Evolutionary conservation across 768 basidiomycete genomes (phyloP).

Genomic region (Strobilomyces echinocephalus): DNA sequence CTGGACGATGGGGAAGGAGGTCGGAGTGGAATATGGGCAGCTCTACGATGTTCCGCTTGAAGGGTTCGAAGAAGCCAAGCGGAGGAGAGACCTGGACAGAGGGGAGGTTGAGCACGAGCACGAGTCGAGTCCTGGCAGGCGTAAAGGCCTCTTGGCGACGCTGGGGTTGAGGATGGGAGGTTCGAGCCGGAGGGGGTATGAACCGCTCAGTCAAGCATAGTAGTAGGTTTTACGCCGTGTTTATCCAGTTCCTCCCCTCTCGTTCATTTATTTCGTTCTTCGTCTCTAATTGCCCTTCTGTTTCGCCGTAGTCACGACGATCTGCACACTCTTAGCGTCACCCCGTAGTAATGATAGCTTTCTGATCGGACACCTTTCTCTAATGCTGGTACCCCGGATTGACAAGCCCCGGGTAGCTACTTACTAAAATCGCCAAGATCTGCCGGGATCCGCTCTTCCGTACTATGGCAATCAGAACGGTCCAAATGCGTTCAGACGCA

Average conservation of each 20-base stretch:
- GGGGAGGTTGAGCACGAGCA: slow-evolving; percentile 40
- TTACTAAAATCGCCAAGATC: too few species aligned
- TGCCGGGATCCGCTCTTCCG: neutral
- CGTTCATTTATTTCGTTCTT: neutral
- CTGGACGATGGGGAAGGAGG: slow-evolving; percentile 80
- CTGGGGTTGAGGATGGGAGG: slow-evolving; percentile 35
- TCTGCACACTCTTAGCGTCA: neutral
- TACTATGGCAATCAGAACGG: neutral
- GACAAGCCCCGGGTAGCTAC: too few species aligned
- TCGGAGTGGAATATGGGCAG: slow-evolving; percentile 86
- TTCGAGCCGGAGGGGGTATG: slow-evolving; percentile 32
- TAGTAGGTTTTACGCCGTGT: neutral
- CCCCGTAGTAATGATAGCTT: neutral
- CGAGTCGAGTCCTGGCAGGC: slow-evolving; percentile 37
- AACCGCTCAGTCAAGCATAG: slow-evolving; percentile 31
- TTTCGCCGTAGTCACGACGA: neutral
- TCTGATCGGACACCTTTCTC: neutral
- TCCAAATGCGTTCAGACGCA: neutral
- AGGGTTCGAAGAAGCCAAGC: slow-evolving; percentile 75
- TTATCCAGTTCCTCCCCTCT: too few species aligned
- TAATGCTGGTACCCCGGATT: neutral
- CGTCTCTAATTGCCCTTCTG: neutral
- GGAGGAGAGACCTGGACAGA: slow-evolving; percentile 48
- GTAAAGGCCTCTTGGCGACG: slow-evolving; percentile 36
- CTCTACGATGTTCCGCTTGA: slow-evolving; percentile 87